Percentiles rank a stretch among this genome's conserved stretches.
Conservation (phyloP, 495 filamentous ascomycete genomes). For the Xylaria nigripes region DNA sequence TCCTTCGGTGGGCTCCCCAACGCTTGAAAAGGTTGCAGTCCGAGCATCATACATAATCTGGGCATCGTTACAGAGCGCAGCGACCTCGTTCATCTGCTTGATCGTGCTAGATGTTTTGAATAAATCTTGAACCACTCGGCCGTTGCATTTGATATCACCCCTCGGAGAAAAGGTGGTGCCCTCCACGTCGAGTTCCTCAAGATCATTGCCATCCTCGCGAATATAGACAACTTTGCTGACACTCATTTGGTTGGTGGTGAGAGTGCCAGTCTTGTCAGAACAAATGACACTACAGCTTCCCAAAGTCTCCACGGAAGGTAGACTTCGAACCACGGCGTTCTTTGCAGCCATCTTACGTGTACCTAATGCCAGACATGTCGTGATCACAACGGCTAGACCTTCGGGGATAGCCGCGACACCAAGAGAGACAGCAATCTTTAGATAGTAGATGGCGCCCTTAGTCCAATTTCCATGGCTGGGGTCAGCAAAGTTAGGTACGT, state of each 20-base stretch:
- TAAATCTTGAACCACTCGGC: constrained; percentile 59
- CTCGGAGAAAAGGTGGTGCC: constrained; percentile 89
- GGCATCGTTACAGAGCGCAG: constrained; percentile 86
- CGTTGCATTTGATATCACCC: constrained; percentile 59
- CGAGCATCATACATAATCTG: constrained; percentile 74
- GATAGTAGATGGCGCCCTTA: constrained; percentile 98
- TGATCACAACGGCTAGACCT: constrained; percentile 95
- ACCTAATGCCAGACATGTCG: constrained; percentile 88
- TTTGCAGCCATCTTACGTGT: constrained; percentile 98
- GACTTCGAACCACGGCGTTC: constrained; percentile 90
- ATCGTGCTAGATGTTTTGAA: constrained; percentile 71
- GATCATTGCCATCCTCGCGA: constrained; percentile 56
- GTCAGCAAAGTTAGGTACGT: constrained; percentile 93
- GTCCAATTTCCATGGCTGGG: constrained; percentile 88
- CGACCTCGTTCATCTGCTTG: constrained; percentile 73
- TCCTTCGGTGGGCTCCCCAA: constrained; percentile 95
- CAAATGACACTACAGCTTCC: constrained; percentile 99
- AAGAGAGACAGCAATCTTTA: constrained; percentile 98
- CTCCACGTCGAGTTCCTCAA: constrained; percentile 87
- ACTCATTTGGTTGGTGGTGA: constrained; percentile 99
- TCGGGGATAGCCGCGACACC: constrained; percentile 98
- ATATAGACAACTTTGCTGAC: constrained; percentile 88
- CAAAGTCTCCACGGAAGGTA: constrained; percentile 95
- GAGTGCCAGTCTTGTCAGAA: constrained; percentile 98
- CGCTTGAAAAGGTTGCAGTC: constrained; percentile 62